Conservation (phyloP, 2,329 filamentous ascomycete genomes). For the Penicillium sp. region DNA sequence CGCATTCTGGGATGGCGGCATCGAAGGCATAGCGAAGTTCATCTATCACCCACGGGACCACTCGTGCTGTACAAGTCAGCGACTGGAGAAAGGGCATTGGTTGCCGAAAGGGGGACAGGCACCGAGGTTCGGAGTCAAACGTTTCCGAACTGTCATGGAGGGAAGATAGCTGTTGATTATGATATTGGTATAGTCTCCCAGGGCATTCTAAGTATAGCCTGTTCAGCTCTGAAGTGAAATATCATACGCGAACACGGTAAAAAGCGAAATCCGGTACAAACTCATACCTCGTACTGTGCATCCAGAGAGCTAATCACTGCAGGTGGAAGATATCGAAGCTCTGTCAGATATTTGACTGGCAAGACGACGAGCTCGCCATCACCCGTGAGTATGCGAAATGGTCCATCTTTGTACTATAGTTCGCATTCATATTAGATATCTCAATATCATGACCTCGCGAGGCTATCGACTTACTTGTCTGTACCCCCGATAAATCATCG, state of each 20-base stretch:
- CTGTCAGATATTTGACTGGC: slow-evolving; percentile 28
- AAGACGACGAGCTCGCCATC: slow-evolving; percentile 32
- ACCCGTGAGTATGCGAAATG: slow-evolving; percentile 30
- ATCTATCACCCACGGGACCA: slow-evolving; percentile 26
- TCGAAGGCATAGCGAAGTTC: slow-evolving; percentile 29
- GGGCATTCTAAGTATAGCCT: slow-evolving; percentile 21
- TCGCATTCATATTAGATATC: background rate
- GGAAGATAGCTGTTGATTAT: slow-evolving; percentile 26
- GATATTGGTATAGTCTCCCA: slow-evolving; percentile 31
- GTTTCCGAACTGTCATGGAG: slow-evolving; percentile 23
- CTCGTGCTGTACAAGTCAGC: slow-evolving; percentile 17
- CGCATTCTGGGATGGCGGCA: slow-evolving; percentile 24
- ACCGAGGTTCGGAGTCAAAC: slow-evolving; percentile 28
- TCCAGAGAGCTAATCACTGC: slow-evolving; percentile 27
- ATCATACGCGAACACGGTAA: background rate
- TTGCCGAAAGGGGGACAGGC: background rate
- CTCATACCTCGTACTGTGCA: slow-evolving; percentile 28
- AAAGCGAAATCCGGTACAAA: background rate
- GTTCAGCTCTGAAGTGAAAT: background rate
- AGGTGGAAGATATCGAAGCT: slow-evolving; percentile 21
- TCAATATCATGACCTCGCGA: background rate
- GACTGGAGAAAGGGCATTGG: background rate
- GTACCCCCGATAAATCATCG: slow-evolving; percentile 29
- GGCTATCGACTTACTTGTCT: slow-evolving; percentile 15
- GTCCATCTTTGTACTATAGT: slow-evolving; percentile 27